Evolutionary conservation across 495 filamentous ascomycete genomes (phyloP).

Genomic region (Penicillium maclennaniae): DNA sequence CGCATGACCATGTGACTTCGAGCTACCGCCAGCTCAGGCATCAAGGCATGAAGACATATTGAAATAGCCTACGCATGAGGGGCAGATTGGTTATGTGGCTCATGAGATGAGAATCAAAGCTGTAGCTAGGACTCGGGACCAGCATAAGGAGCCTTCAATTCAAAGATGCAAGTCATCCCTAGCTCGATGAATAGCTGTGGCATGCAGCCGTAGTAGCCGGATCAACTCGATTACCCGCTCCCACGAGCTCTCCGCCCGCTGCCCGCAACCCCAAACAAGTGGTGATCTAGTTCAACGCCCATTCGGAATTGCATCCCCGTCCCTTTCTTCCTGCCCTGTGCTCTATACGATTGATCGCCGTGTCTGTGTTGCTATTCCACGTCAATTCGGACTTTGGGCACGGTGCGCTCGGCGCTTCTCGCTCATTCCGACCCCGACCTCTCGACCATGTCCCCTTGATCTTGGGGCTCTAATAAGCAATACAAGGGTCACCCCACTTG

Average conservation of each 20-base stretch:
- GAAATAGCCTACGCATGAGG: not conserved
- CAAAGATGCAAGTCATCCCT: not conserved
- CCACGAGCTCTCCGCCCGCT: constrained; percentile 35
- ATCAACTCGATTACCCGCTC: constrained; percentile 26
- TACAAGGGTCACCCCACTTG: constrained; percentile 17
- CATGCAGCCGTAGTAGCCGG: constrained; percentile 2
- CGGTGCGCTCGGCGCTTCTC: constrained; percentile 13
- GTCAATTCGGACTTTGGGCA: constrained; percentile 8
- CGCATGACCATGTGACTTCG: constrained; percentile 11
- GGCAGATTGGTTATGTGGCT: not conserved
- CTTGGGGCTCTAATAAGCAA: constrained; percentile 26
- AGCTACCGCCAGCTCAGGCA: not conserved
- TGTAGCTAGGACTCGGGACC: not conserved
- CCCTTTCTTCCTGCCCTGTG: not conserved
- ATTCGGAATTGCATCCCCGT: constrained; percentile 9
- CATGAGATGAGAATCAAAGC: not conserved
- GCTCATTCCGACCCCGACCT: constrained; percentile 15
- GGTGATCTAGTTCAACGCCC: constrained; percentile 29
- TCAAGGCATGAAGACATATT: not conserved
- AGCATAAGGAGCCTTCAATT: not conserved
- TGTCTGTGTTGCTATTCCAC: not conserved
- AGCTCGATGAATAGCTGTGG: not conserved
- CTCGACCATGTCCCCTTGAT: constrained; percentile 41
- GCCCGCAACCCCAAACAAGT: constrained; percentile 28
- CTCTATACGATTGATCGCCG: not conserved